Conservation (phyloP, 805 yeast species). For the Ogataea haglerorum region DNA sequence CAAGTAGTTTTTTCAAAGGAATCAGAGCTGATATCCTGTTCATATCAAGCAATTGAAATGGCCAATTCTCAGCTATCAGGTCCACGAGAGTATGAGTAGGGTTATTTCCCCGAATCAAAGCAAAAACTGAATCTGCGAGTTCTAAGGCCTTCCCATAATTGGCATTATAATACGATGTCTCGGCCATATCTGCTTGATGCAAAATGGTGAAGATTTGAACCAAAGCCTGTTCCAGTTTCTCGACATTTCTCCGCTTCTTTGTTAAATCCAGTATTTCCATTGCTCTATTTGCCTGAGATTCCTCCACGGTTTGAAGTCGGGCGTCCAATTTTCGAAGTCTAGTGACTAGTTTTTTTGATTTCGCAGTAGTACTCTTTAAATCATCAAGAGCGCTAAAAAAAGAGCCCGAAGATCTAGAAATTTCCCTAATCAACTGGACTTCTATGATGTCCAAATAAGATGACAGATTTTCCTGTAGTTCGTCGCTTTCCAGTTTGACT, state of each 20-base stretch:
- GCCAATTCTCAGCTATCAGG: slow-evolving; percentile 39
- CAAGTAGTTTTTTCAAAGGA: slow-evolving; percentile 49
- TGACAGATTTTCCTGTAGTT: slow-evolving; percentile 73
- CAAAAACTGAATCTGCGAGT: slow-evolving; percentile 54
- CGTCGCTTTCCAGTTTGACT: slow-evolving; percentile 47
- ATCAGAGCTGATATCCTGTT: slow-evolving; percentile 48
- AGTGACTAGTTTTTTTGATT: slow-evolving; percentile 49
- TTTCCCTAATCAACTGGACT: slow-evolving; percentile 72
- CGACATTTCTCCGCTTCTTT: slow-evolving; percentile 55
- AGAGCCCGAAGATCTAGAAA: slow-evolving; percentile 77
- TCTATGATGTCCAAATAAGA: slow-evolving; percentile 85
- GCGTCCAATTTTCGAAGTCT: slow-evolving; percentile 44
- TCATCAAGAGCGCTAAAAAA: slow-evolving; percentile 85
- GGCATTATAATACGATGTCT: slow-evolving; percentile 40
- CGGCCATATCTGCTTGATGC: slow-evolving; percentile 48
- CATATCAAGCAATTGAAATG: slow-evolving; percentile 41
- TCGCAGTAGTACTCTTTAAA: slow-evolving; percentile 57
- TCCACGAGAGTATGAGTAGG: slow-evolving; percentile 28
- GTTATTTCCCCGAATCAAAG: slow-evolving; percentile 53
- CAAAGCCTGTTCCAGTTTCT: slow-evolving; percentile 58
- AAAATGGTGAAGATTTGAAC: slow-evolving; percentile 48
- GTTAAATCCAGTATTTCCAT: slow-evolving; percentile 46
- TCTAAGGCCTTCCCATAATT: slow-evolving; percentile 55
- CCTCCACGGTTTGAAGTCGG: slow-evolving; percentile 45
- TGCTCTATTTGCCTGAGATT: slow-evolving; percentile 48